Evolutionary conservation across 2,329 filamentous ascomycete genomes (phyloP).

Genomic region (Colletotrichum sp.): DNA sequence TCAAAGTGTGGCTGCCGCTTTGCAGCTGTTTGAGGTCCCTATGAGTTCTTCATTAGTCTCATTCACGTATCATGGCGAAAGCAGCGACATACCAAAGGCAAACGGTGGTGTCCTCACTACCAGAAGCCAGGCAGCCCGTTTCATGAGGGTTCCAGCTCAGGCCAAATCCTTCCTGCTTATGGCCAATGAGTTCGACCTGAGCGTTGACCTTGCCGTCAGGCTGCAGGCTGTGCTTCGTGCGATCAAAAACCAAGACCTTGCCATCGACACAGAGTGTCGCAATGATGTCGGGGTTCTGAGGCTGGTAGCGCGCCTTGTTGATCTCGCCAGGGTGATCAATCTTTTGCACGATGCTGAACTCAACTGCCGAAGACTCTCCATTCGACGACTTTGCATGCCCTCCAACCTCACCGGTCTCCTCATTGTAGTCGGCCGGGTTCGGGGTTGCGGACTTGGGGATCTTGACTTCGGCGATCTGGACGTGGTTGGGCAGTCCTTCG

Average conservation of each 20-base stretch:
- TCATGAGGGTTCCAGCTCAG: constrained; percentile 90
- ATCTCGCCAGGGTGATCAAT: constrained; percentile 97
- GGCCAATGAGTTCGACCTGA: constrained; percentile 84
- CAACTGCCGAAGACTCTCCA: constrained; percentile 72
- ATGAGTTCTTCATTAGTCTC: constrained; percentile 20
- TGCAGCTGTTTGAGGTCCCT: constrained; percentile 84
- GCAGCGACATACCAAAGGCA: constrained; percentile 74
- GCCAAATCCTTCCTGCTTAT: constrained; percentile 89
- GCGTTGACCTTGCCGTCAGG: constrained; percentile 78
- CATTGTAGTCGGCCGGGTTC: constrained; percentile 86
- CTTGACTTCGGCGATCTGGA: constrained; percentile 94
- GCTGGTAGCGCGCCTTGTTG: constrained; percentile 98
- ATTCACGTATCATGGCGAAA: neutral
- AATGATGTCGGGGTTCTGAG: constrained; percentile 96
- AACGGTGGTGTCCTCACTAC: constrained; percentile 91
- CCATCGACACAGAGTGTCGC: constrained; percentile 91
- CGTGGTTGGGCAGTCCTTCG: constrained; percentile 82
- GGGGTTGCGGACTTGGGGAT: constrained; percentile 80
- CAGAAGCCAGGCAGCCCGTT: constrained; percentile 83
- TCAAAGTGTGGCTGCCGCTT: constrained; percentile 71
- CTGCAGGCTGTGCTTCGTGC: constrained; percentile 86
- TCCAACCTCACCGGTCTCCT: constrained; percentile 90
- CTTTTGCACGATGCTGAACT: constrained; percentile 91
- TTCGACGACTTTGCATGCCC: constrained; percentile 77
- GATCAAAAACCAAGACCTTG: constrained; percentile 90